Base-by-base conservation (phyloP, 352 stramenopile genomes). In the Phytophthora tentaculata region DNA sequence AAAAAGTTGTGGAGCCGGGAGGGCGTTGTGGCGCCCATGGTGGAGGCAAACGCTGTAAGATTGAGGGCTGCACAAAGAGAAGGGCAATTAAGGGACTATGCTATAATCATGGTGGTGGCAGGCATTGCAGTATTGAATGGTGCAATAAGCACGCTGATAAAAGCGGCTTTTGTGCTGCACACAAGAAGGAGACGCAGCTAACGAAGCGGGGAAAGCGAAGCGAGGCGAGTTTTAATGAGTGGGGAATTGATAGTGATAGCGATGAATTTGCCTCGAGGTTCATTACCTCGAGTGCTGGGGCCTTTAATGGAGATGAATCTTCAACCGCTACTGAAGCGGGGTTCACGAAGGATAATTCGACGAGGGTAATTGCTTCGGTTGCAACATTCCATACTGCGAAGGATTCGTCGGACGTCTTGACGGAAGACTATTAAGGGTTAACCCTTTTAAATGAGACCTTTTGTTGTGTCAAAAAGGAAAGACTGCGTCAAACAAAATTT, bases 1-100 rank as follows among this genome's bases (percentile, higher is more conserved):
- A 66, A 26, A 70, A 66, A 37, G 61, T 73, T 7, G 66, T 60
- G 13, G 66, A 73, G 24, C 54, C 66, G 0, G 61, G 66, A 39
- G 66, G 66, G 22, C 54, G 53, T 17, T 73, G 66, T 17, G 52
- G 57, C 8, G 43, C 51, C 13, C 66, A 73, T 54, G 66, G 66
- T 20, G 66, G 66, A 28, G 54, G 53, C 19, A 73, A 73, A 20
- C 52, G 52, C 9, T 73, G 66, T 39, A 62, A 61, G 20, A 41
- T 56, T 10, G 58, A 69, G 13, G 66, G 66, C 41, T 73, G 66
- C 35, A 54, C 22, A 3, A 69, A 69, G 60, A 61, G 60, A 54
- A 39, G 59, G 3, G 17, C 35, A 45, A 28, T 60, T 6, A 67
- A 49, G 26, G 60, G 66, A 13, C 39, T 58, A n/a, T 73, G 66